Evolutionary conservation across 257 asterid species (phyloP), one percentile per base, ranked within the genome.

Genomic region (Knoxia roxburghii): DNA sequence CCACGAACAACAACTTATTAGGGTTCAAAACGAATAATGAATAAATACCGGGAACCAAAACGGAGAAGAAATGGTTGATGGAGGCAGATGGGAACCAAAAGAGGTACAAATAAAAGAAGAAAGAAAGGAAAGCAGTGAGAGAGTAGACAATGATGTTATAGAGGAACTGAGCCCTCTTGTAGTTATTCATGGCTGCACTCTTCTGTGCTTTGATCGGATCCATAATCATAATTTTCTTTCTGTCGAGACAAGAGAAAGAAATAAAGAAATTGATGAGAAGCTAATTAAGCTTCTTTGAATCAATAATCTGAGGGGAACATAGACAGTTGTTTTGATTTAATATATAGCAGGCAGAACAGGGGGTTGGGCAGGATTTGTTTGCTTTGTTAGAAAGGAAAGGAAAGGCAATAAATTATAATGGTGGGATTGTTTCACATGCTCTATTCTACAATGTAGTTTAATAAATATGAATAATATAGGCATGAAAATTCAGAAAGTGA

Each of bases 101-200:
- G 39, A 67, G 14, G 52, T 48, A 50, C 26, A 55, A 35, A 32
- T 54, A 59, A 49, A 77, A 40, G n/a, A 72, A 45, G 50, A 23
- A 57, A 50, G 78, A 68, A 21, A 73, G 46, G 20, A 77, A 24
- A 45, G 75, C 81, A 41, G 94, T 72, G 30, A 86, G 86, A 5
- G 87, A 73, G 82, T 84, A 86, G 58, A 84, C 85, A 20, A 72
- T 55, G 29, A 86, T 27, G 51, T 77, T 78, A 74, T 72, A 86
- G 4, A 78, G 49, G 72, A 86, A 57, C 33, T 69, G 69, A 74
- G 77, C 78, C 74, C 72, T 87, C 65, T 70, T 82, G 79, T 75
- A 61, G 35, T 29, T 73, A 67, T 72, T 77, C 81, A 73, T 73
- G 81, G 86, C 77, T 78, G 76, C 56, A 23, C 72, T 33, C 75